These are phyloP conservation scores for Triticum turgidum DNA, from an alignment of 176 grass and related monocot species.

Conservation along the genomic window DNA sequence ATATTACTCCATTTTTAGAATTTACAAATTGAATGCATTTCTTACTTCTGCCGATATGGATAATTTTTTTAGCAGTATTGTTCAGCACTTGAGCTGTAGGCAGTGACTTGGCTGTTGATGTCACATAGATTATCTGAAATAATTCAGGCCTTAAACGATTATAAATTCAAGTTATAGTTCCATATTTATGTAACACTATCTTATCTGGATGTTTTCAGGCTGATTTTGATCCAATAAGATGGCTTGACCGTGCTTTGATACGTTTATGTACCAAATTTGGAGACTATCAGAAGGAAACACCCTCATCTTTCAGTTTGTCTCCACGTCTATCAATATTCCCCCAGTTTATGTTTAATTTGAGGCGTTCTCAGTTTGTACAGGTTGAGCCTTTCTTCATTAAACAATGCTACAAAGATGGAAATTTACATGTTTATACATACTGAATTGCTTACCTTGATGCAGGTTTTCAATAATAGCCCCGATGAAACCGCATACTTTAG, in stretches of 20 bases:
- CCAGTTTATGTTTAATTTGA: conserved; percentile 91
- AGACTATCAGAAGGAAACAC: conserved; percentile 91
- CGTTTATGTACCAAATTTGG: conserved; percentile 85
- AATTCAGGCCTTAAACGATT: neutral
- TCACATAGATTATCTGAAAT: conserved; percentile 13
- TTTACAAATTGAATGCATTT: conserved; percentile 26
- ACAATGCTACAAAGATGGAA: neutral
- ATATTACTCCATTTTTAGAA: conserved; percentile 15
- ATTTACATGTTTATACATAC: neutral
- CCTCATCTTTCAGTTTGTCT: conserved; percentile 88
- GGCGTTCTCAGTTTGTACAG: conserved; percentile 96
- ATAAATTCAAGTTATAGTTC: conserved; percentile 6
- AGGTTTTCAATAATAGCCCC: conserved; percentile 87
- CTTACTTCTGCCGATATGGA: neutral
- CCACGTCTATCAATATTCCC: conserved; percentile 92
- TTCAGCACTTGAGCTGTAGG: neutral
- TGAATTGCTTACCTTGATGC: conserved; percentile 24
- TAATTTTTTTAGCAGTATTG: neutral
- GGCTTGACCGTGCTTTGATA: conserved; percentile 90
- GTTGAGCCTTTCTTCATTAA: conserved; percentile 28
- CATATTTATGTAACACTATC: conserved; percentile 13
- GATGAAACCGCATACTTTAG: conserved; percentile 95
- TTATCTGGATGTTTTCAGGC: conserved; percentile 43
- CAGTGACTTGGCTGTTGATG: conserved; percentile 6
- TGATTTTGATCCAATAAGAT: conserved; percentile 97